A percentile compares a stretch with the other conserved stretches of the same genome.
Evolutionary conservation across 352 stramenopile species (phyloP).

Genomic region (Globisporangium cystogenes): DNA sequence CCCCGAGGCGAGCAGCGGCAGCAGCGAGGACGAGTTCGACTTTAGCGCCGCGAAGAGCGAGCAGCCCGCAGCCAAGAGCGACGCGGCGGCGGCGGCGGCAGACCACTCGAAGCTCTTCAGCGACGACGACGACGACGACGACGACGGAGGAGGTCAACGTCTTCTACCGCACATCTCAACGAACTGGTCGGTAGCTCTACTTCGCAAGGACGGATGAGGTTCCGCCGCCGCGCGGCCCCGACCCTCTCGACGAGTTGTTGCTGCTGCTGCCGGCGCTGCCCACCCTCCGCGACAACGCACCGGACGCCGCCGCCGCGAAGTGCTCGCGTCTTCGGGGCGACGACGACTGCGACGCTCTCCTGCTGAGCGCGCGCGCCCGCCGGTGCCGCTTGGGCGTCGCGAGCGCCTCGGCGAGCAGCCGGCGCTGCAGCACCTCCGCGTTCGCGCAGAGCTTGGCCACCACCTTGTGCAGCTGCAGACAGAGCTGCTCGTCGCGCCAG

Average conservation of each 20-base stretch:
- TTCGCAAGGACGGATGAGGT: no score
- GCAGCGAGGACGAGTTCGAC: slow-evolving; percentile 78
- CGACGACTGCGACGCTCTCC: no score
- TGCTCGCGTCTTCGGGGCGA: no score
- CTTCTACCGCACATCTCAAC: no score
- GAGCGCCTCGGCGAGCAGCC: slow-evolving; percentile 5
- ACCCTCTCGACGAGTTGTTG: no score
- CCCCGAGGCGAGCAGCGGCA: slow-evolving; percentile 54
- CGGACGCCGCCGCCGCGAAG: no score
- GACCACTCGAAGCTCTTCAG: slow-evolving; percentile 59
- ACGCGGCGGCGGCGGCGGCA: slow-evolving; percentile 6
- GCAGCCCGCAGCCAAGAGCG: slow-evolving; percentile 7
- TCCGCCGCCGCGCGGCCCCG: no score
- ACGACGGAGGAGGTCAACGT: no score
- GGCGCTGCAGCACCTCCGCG: slow-evolving; percentile 9
- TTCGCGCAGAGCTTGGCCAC: slow-evolving; percentile 22
- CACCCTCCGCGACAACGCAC: no score
- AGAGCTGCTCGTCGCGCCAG: slow-evolving; percentile 45
- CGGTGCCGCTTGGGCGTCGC: slow-evolving; percentile 7
- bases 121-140: slow-evolving; percentile 61
- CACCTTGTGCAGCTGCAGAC: slow-evolving; percentile 39
- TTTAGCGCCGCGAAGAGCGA: slow-evolving; percentile 31
- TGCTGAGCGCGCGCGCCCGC: no score
- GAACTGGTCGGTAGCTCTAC: no score
- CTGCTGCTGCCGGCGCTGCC: no score